Base-by-base conservation (phyloP, 192 early-diverging fungal species). In the Coemansia sp. region DNA sequence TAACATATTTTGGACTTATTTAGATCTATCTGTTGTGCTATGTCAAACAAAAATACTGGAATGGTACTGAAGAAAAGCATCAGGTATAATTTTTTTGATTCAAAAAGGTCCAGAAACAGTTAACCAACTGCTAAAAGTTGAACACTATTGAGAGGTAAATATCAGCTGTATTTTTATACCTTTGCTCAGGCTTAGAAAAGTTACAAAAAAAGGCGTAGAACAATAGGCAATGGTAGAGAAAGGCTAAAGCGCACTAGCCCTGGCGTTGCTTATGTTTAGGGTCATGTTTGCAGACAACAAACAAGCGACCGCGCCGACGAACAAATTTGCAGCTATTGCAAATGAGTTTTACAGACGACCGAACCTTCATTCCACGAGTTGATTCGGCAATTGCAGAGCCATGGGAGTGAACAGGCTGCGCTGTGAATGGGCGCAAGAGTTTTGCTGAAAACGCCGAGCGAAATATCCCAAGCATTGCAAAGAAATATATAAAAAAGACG, bases 241-340 rank as follows among this genome's bases (percentile, higher is more conserved):
- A 38, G 34, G 8, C 34, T 38, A 38, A 2, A 38, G 10, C 8
- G 10, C 10, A 9, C 34, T 51, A 76, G 22, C 74, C 67, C 56
- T 76, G 95, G 68, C 89, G 84, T 74, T 98, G 95, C 86, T 98
- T 98, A 79, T 98, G 95, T 81, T 91, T 94, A 57, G 89, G 87
- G 71, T 96, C 92, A 75, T 92, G 90, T 76, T 81, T 89, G 85
- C 95, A 98, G 8, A 93, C 83, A 23, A 98, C 92, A 69, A 91
- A 89, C 25, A 98, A 78, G 47, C 85, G 88, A 47, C 94, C 93
- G 26, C 92, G 84, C 60, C 95, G 85, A 65, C 86, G 85, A 34
- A 90, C 89, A 63, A 94, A 94, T 54, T 84, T 92, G 84, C 95
- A 97, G 51, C 90, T 81, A 49, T 94, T 89, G 70, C 95, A 97